A percentile compares a stretch with the other conserved stretches of the same genome.
Evolutionary conservation across 495 filamentous ascomycete genomes (phyloP).

Genomic region (Tuber magnatum): DNA sequence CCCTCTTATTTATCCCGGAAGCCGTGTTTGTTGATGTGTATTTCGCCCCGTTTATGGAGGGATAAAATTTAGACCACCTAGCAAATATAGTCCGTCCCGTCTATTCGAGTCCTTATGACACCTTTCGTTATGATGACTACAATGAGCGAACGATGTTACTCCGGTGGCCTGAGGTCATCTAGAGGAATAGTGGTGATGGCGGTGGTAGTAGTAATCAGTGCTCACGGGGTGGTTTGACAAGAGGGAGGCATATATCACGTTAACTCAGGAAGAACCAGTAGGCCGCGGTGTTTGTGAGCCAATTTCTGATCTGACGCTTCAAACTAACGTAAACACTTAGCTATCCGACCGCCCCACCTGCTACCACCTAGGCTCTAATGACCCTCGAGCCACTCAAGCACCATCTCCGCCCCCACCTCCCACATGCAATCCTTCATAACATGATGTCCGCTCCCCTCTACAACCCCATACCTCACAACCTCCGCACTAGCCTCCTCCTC

Average conservation of each 20-base stretch:
- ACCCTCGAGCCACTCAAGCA: slow-evolving; percentile 39
- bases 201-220: neutral
- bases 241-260: neutral
- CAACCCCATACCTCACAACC: slow-evolving; percentile 42
- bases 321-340: neutral
- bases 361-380: neutral
- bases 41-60: too few relatives aligned
- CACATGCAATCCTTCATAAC: slow-evolving; percentile 46
- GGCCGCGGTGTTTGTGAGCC: neutral
- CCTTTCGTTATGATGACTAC: neutral
- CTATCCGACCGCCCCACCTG: neutral
- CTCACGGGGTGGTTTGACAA: neutral
- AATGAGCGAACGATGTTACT: neutral
- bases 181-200: neutral
- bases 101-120: too few relatives aligned
- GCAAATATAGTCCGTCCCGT: too few relatives aligned
- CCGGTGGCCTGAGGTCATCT: neutral
- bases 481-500: slow-evolving; percentile 31
- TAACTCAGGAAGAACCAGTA: neutral
- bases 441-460: slow-evolving; percentile 45
- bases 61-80: too few relatives aligned
- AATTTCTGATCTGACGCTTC: neutral
- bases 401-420: slow-evolving; percentile 42
- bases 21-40: too few relatives aligned
- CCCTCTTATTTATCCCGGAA: too few relatives aligned